A percentile compares a stretch with the other conserved stretches of the same genome.
Evolutionary conservation across 2,329 filamentous ascomycete species (phyloP).

Genomic region (Nannizziopsis barbatae): DNA sequence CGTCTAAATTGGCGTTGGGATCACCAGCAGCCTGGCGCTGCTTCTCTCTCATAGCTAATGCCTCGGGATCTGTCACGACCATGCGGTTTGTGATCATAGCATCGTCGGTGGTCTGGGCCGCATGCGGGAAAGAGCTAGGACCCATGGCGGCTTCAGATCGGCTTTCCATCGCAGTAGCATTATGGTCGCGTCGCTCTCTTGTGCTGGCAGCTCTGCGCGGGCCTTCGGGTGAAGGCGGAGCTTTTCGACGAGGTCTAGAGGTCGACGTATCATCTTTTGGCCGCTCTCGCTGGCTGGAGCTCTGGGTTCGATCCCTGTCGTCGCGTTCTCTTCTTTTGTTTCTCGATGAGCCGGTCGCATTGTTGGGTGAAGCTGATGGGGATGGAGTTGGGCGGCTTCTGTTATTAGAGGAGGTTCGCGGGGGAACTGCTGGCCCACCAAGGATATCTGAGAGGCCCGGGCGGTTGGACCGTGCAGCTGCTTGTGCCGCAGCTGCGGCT

Average conservation of each 20-base stretch:
- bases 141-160: constrained; percentile 38
- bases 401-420: constrained; percentile 68
- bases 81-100: constrained; percentile 70
- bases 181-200: constrained; percentile 31
- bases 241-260: constrained; percentile 39
- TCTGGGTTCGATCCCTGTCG: constrained; percentile 28
- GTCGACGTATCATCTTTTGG: constrained; percentile 29
- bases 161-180: constrained; percentile 24
- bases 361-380: constrained; percentile 22
- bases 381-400: constrained; percentile 37
- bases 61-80: constrained; percentile 62
- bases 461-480: constrained; percentile 17
- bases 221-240: constrained; percentile 37
- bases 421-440: constrained; percentile 55
- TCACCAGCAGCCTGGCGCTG: constrained; percentile 50
- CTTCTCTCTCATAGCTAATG: constrained; percentile 59
- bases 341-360: constrained; percentile 32
- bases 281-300: constrained; percentile 34
- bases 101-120: constrained; percentile 57
- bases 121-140: constrained; percentile 45
- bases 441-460: constrained; percentile 40
- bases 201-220: constrained; percentile 34
- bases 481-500: constrained; percentile 12
- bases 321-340: constrained; percentile 27
- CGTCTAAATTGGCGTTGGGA: constrained; percentile 39